phyloP scores from a whole-genome alignment of 2,329 filamentous ascomycete genomes.

The Botryosphaeria dothidea region DNA sequence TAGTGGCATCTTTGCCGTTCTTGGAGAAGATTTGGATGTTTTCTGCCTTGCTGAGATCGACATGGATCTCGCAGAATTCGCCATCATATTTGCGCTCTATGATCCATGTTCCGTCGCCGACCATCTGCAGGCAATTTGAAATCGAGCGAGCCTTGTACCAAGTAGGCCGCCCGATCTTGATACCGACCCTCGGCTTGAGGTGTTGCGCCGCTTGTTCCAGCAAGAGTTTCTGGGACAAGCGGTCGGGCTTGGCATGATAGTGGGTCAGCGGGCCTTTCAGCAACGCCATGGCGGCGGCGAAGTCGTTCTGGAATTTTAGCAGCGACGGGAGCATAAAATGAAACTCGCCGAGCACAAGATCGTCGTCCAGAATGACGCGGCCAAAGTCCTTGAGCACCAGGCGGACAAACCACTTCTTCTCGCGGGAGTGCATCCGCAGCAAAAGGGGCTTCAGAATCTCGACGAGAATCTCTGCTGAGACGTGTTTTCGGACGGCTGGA shows the following conservation, averaged over 20 bases:
- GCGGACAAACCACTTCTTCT: constrained; percentile 86
- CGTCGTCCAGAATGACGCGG: constrained; percentile 64
- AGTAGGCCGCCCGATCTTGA: constrained; percentile 48
- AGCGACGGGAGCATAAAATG: constrained; percentile 71
- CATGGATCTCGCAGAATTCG: constrained; percentile 87
- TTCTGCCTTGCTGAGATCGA: constrained; percentile 62
- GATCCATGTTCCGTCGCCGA: constrained; percentile 62
- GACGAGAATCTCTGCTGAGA: constrained; percentile 26
- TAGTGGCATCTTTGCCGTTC: constrained; percentile 84
- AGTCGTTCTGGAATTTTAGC: constrained; percentile 69
- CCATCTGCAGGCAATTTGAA: constrained; percentile 71
- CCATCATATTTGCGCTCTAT: constrained; percentile 83
- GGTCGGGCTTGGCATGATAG: constrained; percentile 40
- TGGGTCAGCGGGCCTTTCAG: constrained; percentile 47
- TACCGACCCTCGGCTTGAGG: constrained; percentile 41
- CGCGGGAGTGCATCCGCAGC: constrained; percentile 60
- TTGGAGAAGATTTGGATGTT: constrained; percentile 86
- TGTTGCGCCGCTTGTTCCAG: constrained; percentile 41
- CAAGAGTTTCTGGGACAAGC: constrained; percentile 31
- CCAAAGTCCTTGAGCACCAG: constrained; percentile 75
- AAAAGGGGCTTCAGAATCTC: constrained; percentile 59
- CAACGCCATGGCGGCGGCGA: constrained; percentile 60
- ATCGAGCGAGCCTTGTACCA: constrained; percentile 56
- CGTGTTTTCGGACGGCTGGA: constrained; percentile 41
- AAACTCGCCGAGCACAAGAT: constrained; percentile 58